phyloP scores from a whole-genome alignment of 2,329 filamentous ascomycete species.

The Botryotinia calthae region DNA sequence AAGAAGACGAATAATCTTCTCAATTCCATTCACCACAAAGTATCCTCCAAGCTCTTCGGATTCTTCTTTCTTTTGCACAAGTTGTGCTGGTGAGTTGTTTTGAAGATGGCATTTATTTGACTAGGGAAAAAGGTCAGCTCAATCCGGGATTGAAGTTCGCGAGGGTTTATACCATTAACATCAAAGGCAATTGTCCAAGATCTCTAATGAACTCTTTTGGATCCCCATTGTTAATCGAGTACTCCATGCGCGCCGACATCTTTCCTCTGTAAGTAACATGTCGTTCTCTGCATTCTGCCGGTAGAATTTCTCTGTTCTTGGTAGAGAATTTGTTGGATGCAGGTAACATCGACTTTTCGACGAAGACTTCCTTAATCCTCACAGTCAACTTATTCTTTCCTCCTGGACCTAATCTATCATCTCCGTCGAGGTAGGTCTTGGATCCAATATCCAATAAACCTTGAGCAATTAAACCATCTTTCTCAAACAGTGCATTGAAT shows the following conservation, averaged over 20 bases:
- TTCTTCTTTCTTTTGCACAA: constrained; percentile 89
- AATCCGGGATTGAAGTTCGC: constrained; percentile 1
- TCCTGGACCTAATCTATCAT: constrained; percentile 57
- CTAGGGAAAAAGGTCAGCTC: constrained; percentile 44
- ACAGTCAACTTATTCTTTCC: constrained; percentile 74
- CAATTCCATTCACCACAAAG: constrained; percentile 95
- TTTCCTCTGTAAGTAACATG: constrained; percentile 89
- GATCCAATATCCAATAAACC: constrained; percentile 85
- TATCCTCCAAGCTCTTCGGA: constrained; percentile 95
- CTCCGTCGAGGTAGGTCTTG: constrained; percentile 82
- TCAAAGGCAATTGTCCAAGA: constrained; percentile 84
- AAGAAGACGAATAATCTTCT: constrained; percentile 92
- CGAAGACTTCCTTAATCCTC: constrained; percentile 74
- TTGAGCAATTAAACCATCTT: constrained; percentile 69
- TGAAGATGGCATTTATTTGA: constrained; percentile 90
- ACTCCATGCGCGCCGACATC: constrained; percentile 79
- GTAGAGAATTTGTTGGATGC: constrained; percentile 77
- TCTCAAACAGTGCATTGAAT: constrained; percentile 85
- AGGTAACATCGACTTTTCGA: constrained; percentile 79
- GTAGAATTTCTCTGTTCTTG: constrained; percentile 79
- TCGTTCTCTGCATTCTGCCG: constrained; percentile 90
- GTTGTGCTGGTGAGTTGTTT: constrained; percentile 74
- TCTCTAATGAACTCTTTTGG: constrained; percentile 80
- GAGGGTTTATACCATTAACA: constrained; percentile 67
- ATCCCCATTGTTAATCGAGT: constrained; percentile 81